Percentiles rank a stretch among this genome's conserved stretches.
These are phyloP conservation scores for Suillus tomentosus DNA, from an alignment of 768 basidiomycete species.

Conservation along the genomic window DNA sequence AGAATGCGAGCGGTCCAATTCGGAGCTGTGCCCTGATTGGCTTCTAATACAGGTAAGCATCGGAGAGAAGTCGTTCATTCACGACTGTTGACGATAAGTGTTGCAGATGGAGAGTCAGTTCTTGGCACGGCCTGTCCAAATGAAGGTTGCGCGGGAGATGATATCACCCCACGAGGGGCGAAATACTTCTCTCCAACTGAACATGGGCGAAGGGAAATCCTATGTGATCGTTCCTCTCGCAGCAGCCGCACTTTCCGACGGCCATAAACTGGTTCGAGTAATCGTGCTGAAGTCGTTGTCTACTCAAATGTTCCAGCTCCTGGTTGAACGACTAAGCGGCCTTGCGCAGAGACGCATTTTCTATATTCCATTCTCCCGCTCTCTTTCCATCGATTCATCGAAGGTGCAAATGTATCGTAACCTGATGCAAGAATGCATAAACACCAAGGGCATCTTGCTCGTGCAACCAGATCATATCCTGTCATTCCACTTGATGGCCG, in stretches of 20 bases:
- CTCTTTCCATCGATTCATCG: constrained; percentile 17
- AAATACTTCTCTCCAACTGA: constrained; percentile 30
- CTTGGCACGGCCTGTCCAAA: constrained; percentile 26
- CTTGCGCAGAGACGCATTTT: constrained; percentile 30
- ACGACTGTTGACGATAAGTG: neutral
- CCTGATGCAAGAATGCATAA: constrained; percentile 21
- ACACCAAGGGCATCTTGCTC: constrained; percentile 26
- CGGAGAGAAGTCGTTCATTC: neutral
- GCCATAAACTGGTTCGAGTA: constrained; percentile 28
- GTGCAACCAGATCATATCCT: constrained; percentile 36
- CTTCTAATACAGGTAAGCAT: constrained; percentile 18
- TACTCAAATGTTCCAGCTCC: constrained; percentile 31
- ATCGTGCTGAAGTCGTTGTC: constrained; percentile 31
- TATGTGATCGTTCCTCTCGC: constrained; percentile 33
- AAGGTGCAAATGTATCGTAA: constrained; percentile 26
- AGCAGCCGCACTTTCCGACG: constrained; percentile 24
- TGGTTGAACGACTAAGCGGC: constrained; percentile 25
- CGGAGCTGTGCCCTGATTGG: constrained; percentile 7
- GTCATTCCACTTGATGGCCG: constrained; percentile 29
- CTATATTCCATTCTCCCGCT: constrained; percentile 29
- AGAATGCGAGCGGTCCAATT: constrained; percentile 11
- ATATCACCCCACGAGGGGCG: constrained; percentile 20
- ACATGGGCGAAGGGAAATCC: constrained; percentile 38
- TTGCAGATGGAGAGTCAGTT: constrained; percentile 29
- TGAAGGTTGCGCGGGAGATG: constrained; percentile 29